Conservation (phyloP, 1,284 basidiomycete genomes). For the Trametes versicolor region DNA sequence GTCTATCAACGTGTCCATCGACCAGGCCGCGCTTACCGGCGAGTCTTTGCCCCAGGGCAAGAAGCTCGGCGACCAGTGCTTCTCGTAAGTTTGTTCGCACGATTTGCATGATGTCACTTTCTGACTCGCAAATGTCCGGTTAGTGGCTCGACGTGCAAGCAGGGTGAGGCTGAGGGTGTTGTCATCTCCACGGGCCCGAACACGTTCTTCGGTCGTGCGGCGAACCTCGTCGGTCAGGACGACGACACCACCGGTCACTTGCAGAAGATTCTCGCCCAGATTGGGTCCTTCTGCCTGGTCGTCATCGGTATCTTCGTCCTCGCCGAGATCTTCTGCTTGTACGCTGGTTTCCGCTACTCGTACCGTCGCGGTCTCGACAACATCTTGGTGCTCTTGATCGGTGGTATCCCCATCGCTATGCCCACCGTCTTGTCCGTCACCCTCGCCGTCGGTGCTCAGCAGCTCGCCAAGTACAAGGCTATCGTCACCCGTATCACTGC, state of each 20-base stretch:
- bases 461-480: constrained; percentile 98
- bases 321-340: constrained; percentile 90
- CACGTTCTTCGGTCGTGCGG: constrained; percentile 96
- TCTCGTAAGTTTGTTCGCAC: constrained; percentile 73
- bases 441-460: constrained; percentile 96
- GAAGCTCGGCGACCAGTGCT: constrained; percentile 94
- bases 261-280: constrained; percentile 97
- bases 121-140: constrained; percentile 26
- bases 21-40: constrained; percentile 96
- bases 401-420: constrained; percentile 99
- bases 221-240: constrained; percentile 94
- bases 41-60: constrained; percentile 94
- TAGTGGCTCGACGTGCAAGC: constrained; percentile 95
- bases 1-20: constrained; percentile 95
- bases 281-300: constrained; percentile 95
- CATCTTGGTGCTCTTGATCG: constrained; percentile 96
- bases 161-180: constrained; percentile 96
- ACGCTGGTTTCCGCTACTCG: constrained; percentile 86
- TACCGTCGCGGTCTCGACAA: constrained; percentile 97
- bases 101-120: constrained; percentile 20
- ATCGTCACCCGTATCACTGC: constrained; percentile 99
- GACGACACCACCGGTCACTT: constrained; percentile 97
- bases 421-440: constrained; percentile 97
- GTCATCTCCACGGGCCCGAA: constrained; percentile 97
- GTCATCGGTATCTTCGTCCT: constrained; percentile 94